Conservation (phyloP, 352 stramenopile species). For the Pythium brachiatum region DNA sequence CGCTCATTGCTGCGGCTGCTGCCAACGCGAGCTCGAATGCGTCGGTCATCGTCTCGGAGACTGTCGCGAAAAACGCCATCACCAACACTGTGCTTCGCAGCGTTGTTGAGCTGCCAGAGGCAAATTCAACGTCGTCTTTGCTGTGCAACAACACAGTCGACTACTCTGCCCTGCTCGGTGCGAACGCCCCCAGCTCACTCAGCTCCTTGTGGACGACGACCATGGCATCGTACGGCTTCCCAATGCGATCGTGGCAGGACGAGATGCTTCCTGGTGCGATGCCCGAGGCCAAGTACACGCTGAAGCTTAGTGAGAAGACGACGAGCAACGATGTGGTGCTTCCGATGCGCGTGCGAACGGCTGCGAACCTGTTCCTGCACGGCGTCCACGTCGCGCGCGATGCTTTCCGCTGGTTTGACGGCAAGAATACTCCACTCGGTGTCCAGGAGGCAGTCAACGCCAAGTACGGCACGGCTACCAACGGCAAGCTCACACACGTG, state of each 20-base stretch:
- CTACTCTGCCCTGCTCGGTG: conserved; percentile 5
- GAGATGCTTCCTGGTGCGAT: conserved; percentile 10
- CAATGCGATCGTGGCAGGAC: conserved; percentile 14
- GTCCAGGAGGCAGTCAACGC: conserved; percentile 4
- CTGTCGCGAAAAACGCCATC: conserved; percentile 6
- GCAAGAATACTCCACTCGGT: conserved; percentile 8
- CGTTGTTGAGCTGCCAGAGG: background rate
- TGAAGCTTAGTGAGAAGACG: conserved; percentile 3
- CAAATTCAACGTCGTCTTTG: background rate
- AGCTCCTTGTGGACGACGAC: conserved; percentile 10
- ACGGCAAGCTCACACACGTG: conserved; percentile 4
- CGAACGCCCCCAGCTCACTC: background rate
- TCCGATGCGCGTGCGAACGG: conserved; percentile 13
- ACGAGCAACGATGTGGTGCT: background rate
- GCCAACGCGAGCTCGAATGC: conserved; percentile 16
- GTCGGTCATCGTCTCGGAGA: conserved; percentile 9
- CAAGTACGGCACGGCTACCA: background rate
- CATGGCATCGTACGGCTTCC: conserved; percentile 14
- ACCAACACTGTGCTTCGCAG: conserved; percentile 21
- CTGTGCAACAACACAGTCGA: conserved; percentile 14
- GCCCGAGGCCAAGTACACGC: background rate
- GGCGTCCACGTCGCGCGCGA: conserved; percentile 3
- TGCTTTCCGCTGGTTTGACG: conserved; percentile 14
- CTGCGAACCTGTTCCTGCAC: conserved; percentile 17
- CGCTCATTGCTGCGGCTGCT: background rate